Percentiles rank a stretch among this genome's conserved stretches.
Conservation (phyloP, 768 basidiomycete genomes). For the Lentinula edodes region DNA sequence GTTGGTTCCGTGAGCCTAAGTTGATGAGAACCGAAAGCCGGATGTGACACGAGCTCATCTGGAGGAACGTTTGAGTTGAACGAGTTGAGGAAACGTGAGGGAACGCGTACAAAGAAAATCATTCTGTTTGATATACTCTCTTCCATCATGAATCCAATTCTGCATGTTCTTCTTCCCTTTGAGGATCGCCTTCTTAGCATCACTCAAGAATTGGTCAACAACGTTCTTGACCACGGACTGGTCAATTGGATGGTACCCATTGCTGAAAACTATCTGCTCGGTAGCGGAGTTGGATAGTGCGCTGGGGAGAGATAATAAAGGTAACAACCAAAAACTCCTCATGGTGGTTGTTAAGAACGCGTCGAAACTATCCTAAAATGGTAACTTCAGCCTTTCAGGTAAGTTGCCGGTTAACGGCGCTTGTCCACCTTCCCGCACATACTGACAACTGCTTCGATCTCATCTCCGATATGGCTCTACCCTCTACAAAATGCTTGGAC, state of each 20-base stretch:
- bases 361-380: not conserved
- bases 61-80: not conserved
- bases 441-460: no score
- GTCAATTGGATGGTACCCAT: slow-evolving; percentile 12
- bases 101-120: slow-evolving; percentile 54
- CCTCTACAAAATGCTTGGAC: slow-evolving; percentile 32
- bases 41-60: slow-evolving; percentile 65
- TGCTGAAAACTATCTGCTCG: slow-evolving; percentile 42
- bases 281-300: slow-evolving; percentile 28
- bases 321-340: slow-evolving; percentile 29
- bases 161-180: slow-evolving; percentile 44
- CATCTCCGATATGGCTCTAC: not conserved
- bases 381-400: not conserved
- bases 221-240: slow-evolving; percentile 14
- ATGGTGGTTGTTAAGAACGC: slow-evolving; percentile 22
- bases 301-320: slow-evolving; percentile 27
- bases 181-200: slow-evolving; percentile 36
- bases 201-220: slow-evolving; percentile 29
- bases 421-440: no score
- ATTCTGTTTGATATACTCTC: slow-evolving; percentile 64
- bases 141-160: slow-evolving; percentile 59
- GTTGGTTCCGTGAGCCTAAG: slow-evolving; percentile 62
- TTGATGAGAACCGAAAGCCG: slow-evolving; percentile 42
- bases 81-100: not conserved
- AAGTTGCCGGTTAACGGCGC: not conserved